Conservation (phyloP, 805 yeast genomes). For the Phaffomyces opuntiae region DNA sequence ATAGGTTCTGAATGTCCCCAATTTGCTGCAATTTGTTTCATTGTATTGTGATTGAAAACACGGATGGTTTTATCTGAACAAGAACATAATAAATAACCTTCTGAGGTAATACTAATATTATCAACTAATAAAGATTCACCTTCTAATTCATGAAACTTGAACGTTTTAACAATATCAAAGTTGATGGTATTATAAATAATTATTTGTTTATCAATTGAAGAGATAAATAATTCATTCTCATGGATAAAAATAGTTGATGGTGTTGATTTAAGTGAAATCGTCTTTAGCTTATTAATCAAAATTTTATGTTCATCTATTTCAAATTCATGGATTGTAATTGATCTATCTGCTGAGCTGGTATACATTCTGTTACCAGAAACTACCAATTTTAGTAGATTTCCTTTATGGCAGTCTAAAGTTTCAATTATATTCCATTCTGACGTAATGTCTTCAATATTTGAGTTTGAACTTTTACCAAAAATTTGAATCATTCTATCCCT, state of each 20-base stretch:
- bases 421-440: constrained; percentile 46
- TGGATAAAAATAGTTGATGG: constrained; percentile 37
- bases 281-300: constrained; percentile 32
- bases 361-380: constrained; percentile 28
- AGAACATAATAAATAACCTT: constrained; percentile 31
- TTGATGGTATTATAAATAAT: constrained; percentile 30
- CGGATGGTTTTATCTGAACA: constrained; percentile 55
- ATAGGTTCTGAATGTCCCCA: constrained; percentile 60
- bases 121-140: constrained; percentile 41
- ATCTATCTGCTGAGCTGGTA: constrained; percentile 57
- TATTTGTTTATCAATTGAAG: constrained; percentile 46
- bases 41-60: constrained; percentile 37
- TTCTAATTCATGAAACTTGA: constrained; percentile 37
- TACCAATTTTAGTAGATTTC: constrained; percentile 37
- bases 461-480: constrained; percentile 23
- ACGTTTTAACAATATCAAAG: constrained; percentile 28
- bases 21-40: constrained; percentile 39
- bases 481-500: constrained; percentile 61
- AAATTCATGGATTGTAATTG: constrained; percentile 44
- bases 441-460: constrained; percentile 15
- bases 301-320: constrained; percentile 19
- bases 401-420: constrained; percentile 54
- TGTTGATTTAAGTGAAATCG: constrained; percentile 43
- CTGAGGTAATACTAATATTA: constrained; percentile 28
- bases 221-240: constrained; percentile 37